These are phyloP conservation scores for Hypoxylon fuscum DNA, from an alignment of 495 filamentous ascomycete species.

Conservation along the genomic window DNA sequence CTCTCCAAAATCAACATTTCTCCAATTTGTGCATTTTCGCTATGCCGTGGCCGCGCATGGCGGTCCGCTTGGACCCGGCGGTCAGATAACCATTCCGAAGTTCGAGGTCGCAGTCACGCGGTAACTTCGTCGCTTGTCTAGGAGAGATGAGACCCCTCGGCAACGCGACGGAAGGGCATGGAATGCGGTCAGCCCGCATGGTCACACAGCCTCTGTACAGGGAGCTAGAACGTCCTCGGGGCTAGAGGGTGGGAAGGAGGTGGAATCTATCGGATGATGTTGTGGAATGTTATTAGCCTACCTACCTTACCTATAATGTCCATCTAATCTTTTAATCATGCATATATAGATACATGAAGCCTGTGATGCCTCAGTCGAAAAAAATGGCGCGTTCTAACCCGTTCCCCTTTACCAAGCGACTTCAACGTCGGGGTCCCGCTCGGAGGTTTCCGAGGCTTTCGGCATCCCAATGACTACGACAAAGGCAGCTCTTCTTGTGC, in stretches of 20 bases:
- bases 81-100: conserved; percentile 12
- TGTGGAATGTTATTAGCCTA: conserved; percentile 28
- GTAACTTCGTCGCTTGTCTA: not conserved
- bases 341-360: conserved; percentile 25
- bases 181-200: conserved; percentile 37
- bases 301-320: conserved; percentile 7
- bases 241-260: conserved; percentile 9
- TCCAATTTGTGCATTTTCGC: conserved; percentile 17
- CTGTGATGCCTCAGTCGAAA: conserved; percentile 11
- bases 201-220: conserved; percentile 27
- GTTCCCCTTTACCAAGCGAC: conserved; percentile 11
- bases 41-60: conserved; percentile 14
- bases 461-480: conserved; percentile 26
- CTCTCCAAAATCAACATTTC: conserved; percentile 8
- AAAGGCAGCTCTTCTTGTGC: conserved; percentile 23
- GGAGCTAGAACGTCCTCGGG: conserved; percentile 13
- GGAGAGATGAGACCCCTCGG: conserved; percentile 10
- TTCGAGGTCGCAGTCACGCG: conserved; percentile 17
- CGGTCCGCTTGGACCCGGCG: conserved; percentile 6
- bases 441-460: conserved; percentile 28
- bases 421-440: conserved; percentile 15
- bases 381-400: conserved; percentile 10
- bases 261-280: conserved; percentile 31
- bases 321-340: conserved; percentile 3
- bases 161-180: conserved; percentile 7